Conservation (phyloP, 2,329 filamentous ascomycete species). For the Periconia sp. region DNA sequence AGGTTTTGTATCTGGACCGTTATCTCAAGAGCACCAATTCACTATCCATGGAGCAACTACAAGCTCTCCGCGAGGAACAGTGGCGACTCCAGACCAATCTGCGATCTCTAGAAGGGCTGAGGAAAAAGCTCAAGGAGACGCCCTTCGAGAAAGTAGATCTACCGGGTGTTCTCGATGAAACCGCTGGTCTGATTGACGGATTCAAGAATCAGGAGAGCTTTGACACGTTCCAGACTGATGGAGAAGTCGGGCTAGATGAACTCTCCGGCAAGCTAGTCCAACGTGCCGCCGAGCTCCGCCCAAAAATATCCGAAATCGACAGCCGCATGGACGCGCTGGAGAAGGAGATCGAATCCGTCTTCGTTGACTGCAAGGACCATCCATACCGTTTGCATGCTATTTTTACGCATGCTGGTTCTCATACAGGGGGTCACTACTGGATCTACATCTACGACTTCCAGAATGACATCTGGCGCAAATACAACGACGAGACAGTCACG, state of each 20-base stretch:
- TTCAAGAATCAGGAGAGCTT: not conserved
- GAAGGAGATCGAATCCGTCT: conserved; percentile 62
- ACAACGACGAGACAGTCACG: conserved; percentile 86
- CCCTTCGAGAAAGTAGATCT: conserved; percentile 34
- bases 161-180: conserved; percentile 37
- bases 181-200: conserved; percentile 19
- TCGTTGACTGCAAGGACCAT: conserved; percentile 67
- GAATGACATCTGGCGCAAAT: conserved; percentile 82
- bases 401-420: conserved; percentile 82
- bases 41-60: conserved; percentile 53
- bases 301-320: conserved; percentile 33
- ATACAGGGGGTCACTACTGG: conserved; percentile 83
- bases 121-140: conserved; percentile 49
- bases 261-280: conserved; percentile 26
- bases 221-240: not conserved
- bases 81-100: conserved; percentile 78
- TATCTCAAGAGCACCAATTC: conserved; percentile 61
- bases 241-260: too few species aligned
- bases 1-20: conserved; percentile 83
- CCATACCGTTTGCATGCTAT: conserved; percentile 88
- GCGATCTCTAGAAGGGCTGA: conserved; percentile 58
- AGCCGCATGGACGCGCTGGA: conserved; percentile 54
- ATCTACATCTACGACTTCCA: conserved; percentile 94
- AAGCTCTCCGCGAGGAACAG: conserved; percentile 68
- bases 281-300: conserved; percentile 28